phyloP scores from a whole-genome alignment of 306 rosid species.

The Rosa multiflora region DNA sequence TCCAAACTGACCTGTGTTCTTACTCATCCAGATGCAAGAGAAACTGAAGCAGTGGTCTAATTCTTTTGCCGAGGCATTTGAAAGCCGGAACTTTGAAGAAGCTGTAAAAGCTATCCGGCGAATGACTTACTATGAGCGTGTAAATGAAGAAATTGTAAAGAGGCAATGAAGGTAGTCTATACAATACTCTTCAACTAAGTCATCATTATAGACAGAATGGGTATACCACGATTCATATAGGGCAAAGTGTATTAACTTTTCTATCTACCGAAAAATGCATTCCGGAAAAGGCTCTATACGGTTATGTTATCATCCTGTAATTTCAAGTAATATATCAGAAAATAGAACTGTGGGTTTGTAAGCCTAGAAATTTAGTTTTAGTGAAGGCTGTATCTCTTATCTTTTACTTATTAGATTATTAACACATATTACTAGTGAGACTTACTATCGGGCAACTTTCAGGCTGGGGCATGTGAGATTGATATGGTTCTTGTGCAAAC shows the following conservation, averaged over 20 bases:
- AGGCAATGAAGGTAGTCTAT: slow-evolving; percentile 47
- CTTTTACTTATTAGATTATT: not conserved
- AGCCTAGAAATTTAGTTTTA: not conserved
- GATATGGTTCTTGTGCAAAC: not conserved
- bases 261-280: not conserved
- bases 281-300: not conserved
- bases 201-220: not conserved
- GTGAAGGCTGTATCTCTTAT: not conserved
- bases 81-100: slow-evolving; percentile 52
- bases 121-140: slow-evolving; percentile 87
- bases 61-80: slow-evolving; percentile 54
- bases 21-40: slow-evolving; percentile 70
- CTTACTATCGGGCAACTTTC: not conserved
- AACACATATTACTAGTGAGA: not conserved
- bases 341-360: not conserved
- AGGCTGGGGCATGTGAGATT: slow-evolving; percentile 1
- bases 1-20: slow-evolving; percentile 8
- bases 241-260: not conserved
- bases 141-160: slow-evolving; percentile 69
- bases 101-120: slow-evolving; percentile 59
- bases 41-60: slow-evolving; percentile 66
- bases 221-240: not conserved
- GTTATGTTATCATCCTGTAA: not conserved
- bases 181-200: not conserved
- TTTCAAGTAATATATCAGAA: not conserved